Evolutionary conservation across 176 grass and related monocot species (phyloP), one percentile per base, ranked within the genome.

Genomic region (Triticum monococcum): DNA sequence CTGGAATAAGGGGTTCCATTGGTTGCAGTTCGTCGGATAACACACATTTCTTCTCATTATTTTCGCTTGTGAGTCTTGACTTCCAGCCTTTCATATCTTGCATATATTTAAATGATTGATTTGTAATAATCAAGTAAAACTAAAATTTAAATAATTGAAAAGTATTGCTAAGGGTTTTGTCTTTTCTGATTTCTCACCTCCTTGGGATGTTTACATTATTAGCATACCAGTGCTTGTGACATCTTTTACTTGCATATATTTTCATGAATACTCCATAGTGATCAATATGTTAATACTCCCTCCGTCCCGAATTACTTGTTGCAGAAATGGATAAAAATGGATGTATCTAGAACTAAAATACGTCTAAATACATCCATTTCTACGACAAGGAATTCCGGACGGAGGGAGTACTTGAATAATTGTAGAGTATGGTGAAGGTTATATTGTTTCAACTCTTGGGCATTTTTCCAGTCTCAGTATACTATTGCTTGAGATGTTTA

Each of bases 11-110:
- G 31, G 88, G 88, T 6, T 63, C 76, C 45, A 90, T 90, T 30
- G 75, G 91, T 26, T 90, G 90, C 77, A 36, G 89, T n/a, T 24
- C 84, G 64, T 84, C 91, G 87, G 84, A 76, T 90, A 89, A 77
- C 8, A 28, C 1, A 50, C 24, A 38, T 80, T 63, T 0, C 32
- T 50, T 0, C 23, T 43, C 5, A 32, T 63, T 59, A 4, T 79
- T 79, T 22, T 18, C 65, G 3, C 25, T 35, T 72, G 68, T 40
- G 68, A 54, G 9, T 48, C 0, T 46, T 79, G 22, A 62, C 11
- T 46, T 37, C 22, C 17, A 52, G 75, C 35, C 12, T 43, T 38
- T 12, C 41, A 43, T 43, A 43, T 43, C 41, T 43, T 43, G 41
- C 41, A 43, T 43, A 43, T 28, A 38, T 56, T 20, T 36, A 71